phyloP scores from a whole-genome alignment of 352 stramenopile species.

The Thraustochytrium striatum region DNA sequence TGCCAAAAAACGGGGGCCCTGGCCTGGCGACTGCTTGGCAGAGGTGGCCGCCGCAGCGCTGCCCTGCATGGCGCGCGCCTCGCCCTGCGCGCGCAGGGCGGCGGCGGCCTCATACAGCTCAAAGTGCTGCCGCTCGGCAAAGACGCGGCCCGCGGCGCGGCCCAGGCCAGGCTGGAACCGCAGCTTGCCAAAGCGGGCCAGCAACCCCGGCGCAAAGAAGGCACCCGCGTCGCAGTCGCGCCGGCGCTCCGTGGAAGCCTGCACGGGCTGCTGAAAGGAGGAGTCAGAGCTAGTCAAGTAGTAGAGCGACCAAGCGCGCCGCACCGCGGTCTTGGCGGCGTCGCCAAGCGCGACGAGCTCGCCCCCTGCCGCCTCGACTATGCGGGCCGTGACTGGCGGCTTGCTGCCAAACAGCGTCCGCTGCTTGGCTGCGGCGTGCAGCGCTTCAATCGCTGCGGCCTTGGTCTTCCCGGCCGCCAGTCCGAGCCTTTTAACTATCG shows the following conservation, averaged over 20 bases:
- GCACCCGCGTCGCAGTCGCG: background rate
- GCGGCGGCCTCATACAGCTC: slow-evolving; percentile 6
- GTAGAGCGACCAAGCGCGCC: slow-evolving; percentile 24
- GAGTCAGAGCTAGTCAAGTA: slow-evolving; percentile 24
- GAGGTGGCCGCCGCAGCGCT: no score
- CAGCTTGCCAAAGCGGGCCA: slow-evolving; percentile 13
- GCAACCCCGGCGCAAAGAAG: slow-evolving; percentile 9
- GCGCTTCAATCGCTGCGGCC: background rate
- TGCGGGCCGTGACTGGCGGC: background rate
- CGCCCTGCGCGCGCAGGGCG: background rate
- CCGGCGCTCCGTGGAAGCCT: background rate
- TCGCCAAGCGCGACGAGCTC: background rate
- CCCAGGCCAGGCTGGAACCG: background rate
- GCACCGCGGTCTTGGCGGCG: background rate
- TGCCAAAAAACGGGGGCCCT: no score
- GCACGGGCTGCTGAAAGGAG: slow-evolving; percentile 7
- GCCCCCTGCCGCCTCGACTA: background rate
- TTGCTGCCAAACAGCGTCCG: slow-evolving; percentile 6
- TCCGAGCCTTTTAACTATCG: background rate
- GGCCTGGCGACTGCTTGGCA: no score
- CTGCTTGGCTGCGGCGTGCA: slow-evolving; percentile 12
- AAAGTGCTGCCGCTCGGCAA: background rate
- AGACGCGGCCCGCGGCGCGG: background rate
- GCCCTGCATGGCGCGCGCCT: no score
- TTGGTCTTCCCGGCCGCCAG: background rate